phyloP scores from a whole-genome alignment of 106 monocot species.

The Vanilla planifolia region DNA sequence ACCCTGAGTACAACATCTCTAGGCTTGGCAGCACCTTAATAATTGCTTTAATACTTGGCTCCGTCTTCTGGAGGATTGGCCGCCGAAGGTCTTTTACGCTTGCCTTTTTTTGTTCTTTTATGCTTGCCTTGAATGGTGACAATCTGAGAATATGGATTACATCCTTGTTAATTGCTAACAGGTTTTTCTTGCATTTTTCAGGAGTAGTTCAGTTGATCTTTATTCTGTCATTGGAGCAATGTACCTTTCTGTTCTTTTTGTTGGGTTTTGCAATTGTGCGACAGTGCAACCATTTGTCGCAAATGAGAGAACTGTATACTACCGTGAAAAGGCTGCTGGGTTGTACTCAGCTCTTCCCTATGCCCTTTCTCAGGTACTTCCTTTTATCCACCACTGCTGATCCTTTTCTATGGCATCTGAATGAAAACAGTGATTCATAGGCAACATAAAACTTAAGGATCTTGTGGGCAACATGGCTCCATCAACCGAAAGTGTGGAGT shows the following conservation, averaged over 20 bases:
- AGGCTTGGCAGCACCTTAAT: constrained; percentile 33
- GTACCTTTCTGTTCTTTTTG: constrained; percentile 46
- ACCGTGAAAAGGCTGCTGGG: constrained; percentile 72
- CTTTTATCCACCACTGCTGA: neutral
- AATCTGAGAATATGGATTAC: too few species aligned
- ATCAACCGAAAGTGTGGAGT: too few species aligned
- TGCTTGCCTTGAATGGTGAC: too few species aligned
- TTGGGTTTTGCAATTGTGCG: constrained; percentile 46
- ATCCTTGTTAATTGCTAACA: too few species aligned
- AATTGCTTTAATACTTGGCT: constrained; percentile 45
- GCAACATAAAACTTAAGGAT: too few species aligned
- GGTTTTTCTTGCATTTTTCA: constrained; percentile 16
- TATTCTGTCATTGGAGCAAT: constrained; percentile 53
- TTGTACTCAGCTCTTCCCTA: constrained; percentile 80
- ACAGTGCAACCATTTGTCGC: constrained; percentile 56
- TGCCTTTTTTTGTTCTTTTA: too few species aligned
- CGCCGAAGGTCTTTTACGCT: constrained; percentile 25
- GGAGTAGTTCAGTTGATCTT: constrained; percentile 41
- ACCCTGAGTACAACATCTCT: constrained; percentile 42
- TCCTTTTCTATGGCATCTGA: too few species aligned
- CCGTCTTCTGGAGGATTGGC: constrained; percentile 66
- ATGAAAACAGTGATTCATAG: too few species aligned
- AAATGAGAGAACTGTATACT: constrained; percentile 61
- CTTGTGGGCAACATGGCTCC: too few species aligned
- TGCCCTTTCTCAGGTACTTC: constrained; percentile 60